These are phyloP conservation scores for Zymoseptoria crescenta DNA, from an alignment of 2,329 filamentous ascomycete species.

Conservation along the genomic window DNA sequence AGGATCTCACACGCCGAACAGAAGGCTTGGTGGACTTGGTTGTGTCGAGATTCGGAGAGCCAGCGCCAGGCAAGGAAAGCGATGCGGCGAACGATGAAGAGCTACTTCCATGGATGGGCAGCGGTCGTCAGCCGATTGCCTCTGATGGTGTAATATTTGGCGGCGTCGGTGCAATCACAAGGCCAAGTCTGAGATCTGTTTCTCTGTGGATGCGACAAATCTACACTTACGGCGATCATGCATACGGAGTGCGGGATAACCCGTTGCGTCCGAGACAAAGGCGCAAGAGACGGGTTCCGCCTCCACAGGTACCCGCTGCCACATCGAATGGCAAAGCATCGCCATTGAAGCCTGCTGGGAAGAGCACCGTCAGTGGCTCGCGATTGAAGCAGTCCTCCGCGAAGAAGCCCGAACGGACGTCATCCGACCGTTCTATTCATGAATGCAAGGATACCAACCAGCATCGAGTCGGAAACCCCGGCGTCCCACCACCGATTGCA, in stretches of 20 bases:
- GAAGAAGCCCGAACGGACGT: neutral
- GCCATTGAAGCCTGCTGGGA: neutral
- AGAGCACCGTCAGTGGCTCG: neutral
- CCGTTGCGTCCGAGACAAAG: slow-evolving; percentile 57
- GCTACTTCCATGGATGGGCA: slow-evolving; percentile 61
- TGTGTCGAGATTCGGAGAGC: slow-evolving; percentile 74
- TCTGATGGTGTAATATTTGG: slow-evolving; percentile 83
- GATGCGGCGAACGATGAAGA: slow-evolving; percentile 18
- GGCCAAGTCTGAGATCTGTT: slow-evolving; percentile 62
- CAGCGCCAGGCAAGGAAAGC: slow-evolving; percentile 29
- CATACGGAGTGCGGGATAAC: slow-evolving; percentile 78
- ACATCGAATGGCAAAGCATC: slow-evolving; percentile 2
- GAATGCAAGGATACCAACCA: neutral
- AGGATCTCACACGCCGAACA: slow-evolving; percentile 72
- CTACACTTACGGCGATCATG: slow-evolving; percentile 72
- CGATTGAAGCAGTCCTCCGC: neutral
- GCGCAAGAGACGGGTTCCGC: slow-evolving; percentile 34
- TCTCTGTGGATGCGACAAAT: slow-evolving; percentile 84
- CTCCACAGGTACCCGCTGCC: neutral
- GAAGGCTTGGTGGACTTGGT: slow-evolving; percentile 82
- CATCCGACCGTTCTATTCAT: neutral
- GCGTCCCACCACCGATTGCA: slow-evolving; percentile 42
- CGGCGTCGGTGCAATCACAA: slow-evolving; percentile 65
- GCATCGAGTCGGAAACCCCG: slow-evolving; percentile 17
- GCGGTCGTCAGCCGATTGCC: slow-evolving; percentile 56